Conservation (phyloP, 352 stramenopile genomes). For the Pythium brassicae region DNA sequence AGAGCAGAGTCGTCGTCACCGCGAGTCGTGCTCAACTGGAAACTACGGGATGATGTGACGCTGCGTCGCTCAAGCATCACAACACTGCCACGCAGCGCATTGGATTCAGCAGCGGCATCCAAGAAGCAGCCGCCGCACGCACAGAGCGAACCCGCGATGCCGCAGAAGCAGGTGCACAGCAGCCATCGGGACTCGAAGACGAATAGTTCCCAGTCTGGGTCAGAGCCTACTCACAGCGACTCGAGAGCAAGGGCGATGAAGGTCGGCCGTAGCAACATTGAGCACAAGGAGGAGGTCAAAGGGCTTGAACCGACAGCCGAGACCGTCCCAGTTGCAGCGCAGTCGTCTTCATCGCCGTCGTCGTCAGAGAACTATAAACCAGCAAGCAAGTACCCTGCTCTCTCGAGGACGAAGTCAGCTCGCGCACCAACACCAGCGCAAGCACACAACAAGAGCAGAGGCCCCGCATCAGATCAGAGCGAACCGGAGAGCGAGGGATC, state of each 20-base stretch:
- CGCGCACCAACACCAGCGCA: neutral
- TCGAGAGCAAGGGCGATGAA: neutral
- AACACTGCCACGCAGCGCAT: neutral
- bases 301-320: neutral
- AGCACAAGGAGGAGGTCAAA: slow-evolving; percentile 1
- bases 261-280: neutral
- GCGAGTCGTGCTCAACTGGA: slow-evolving; percentile 44
- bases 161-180: neutral
- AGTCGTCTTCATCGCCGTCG: neutral
- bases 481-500: neutral
- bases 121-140: slow-evolving; percentile 5
- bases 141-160: slow-evolving; percentile 10
- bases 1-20: slow-evolving; percentile 17
- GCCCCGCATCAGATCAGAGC: neutral
- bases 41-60: slow-evolving; percentile 40
- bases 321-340: neutral
- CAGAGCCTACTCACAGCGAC: neutral
- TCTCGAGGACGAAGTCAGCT: slow-evolving; percentile 4
- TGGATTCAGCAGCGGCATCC: neutral
- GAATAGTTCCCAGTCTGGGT: neutral
- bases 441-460: neutral
- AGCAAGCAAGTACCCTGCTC: slow-evolving; percentile 6
- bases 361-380: slow-evolving; percentile 9
- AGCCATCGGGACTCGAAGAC: neutral
- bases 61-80: slow-evolving; percentile 23